phyloP scores from a whole-genome alignment of 345 rosid genomes.

The Eutrema heterophyllum region DNA sequence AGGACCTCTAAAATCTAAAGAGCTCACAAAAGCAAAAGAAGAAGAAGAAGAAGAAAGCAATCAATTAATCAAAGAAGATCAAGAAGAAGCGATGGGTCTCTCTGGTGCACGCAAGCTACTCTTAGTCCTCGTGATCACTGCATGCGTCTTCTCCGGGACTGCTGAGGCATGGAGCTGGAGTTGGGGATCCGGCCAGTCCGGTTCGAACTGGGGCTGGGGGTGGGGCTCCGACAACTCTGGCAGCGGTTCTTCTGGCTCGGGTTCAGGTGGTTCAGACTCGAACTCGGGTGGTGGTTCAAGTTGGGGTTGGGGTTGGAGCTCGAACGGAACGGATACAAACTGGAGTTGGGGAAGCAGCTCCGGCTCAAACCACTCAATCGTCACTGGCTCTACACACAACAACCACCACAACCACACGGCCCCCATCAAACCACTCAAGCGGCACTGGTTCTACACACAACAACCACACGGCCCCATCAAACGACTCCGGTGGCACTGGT shows the following conservation, averaged over 20 bases:
- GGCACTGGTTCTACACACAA: background rate
- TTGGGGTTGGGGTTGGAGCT: conserved; percentile 11
- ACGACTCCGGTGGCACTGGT: background rate
- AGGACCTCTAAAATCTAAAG: background rate
- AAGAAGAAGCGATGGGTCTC: background rate
- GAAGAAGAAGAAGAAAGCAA: background rate
- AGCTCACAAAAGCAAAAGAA: background rate
- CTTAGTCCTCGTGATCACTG: background rate
- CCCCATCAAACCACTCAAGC: background rate
- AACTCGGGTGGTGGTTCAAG: conserved; percentile 9
- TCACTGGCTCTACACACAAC: background rate
- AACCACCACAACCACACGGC: background rate
- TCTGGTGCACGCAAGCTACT: background rate
- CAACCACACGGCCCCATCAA: background rate
- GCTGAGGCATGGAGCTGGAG: conserved; percentile 18
- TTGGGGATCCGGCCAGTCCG: background rate
- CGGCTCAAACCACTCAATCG: background rate
- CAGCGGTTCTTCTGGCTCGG: background rate
- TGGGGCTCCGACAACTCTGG: conserved; percentile 2
- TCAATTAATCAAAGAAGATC: background rate
- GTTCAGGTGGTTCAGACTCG: background rate
- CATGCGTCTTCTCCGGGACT: background rate
- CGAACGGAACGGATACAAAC: conserved; percentile 5
- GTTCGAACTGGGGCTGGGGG: background rate
- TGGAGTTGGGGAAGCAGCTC: conserved; percentile 12